Evolutionary conservation across 257 asterid species (phyloP), one percentile per base, ranked within the genome.

Genomic region (Phtheirospermum japonicum): DNA sequence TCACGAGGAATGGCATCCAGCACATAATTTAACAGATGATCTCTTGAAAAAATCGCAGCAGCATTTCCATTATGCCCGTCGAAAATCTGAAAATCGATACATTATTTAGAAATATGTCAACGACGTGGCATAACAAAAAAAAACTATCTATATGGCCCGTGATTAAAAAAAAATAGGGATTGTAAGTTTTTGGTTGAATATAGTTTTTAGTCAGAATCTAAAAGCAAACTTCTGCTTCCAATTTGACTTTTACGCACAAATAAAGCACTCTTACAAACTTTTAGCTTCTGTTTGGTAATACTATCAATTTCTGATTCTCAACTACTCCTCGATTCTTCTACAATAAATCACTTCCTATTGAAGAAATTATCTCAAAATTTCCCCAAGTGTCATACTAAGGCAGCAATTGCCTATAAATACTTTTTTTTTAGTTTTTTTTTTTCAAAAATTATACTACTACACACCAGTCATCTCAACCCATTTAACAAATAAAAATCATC

Each of bases 21-120:
- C 10, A 89, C 80, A 54, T 83, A 77, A 64, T 61, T 80, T 43
- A 89, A 59, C 43, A 89, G 68, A 60, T 84, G 69, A 58, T 89
- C 97, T 61, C 79, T 83, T 2, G 94, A 76, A 68, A 64, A 89
- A 10, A 86, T 80, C 23, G 97, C 97, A 0, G 94, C 95, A 45
- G 82, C 85, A 61, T 68, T 77, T 57, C 97, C 97, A 63, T 89
- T 86, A 60, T 89, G 97, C 64, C 97, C 97, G 59, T 89, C 95
- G 48, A 89, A 86, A 14, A 89, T 56, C 95, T 89, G 77, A 57
- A 66, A 19, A 56, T 37, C 14, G 43, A 31, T 48, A 18, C 63
- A 37, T 42, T 14, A 50, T 59, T 45, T 33, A 14, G 2, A 5
- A 59, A 19, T 19, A 56, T 33, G 33, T n/a, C 39, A 31, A 13